Evolutionary conservation across 2,329 filamentous ascomycete genomes (phyloP).

Genomic region (Aureobasidium sp.): DNA sequence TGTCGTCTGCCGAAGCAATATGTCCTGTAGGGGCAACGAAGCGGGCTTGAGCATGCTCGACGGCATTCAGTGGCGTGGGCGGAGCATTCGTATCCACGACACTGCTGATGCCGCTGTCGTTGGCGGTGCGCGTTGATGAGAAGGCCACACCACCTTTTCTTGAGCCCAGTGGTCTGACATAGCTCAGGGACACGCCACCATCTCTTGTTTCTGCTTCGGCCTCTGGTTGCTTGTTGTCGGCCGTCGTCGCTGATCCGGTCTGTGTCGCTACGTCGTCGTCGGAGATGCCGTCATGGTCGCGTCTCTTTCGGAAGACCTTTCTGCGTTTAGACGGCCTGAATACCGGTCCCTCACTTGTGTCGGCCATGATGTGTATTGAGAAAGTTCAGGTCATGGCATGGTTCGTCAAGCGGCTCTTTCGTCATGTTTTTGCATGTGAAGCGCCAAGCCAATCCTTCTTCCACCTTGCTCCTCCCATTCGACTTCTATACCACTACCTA

Average conservation of each 20-base stretch:
- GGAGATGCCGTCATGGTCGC: slow-evolving; percentile 18
- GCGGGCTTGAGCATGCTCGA: slow-evolving; percentile 41
- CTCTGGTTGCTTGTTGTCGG: not conserved
- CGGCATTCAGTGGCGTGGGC: slow-evolving; percentile 24
- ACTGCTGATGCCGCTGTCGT: slow-evolving; percentile 16
- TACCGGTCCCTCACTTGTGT: slow-evolving; percentile 25
- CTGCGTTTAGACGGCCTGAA: slow-evolving; percentile 43
- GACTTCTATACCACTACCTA: not conserved
- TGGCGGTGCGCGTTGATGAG: slow-evolving; percentile 23
- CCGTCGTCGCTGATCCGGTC: not conserved
- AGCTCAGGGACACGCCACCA: slow-evolving; percentile 20
- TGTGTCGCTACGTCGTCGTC: not conserved
- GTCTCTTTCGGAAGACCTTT: slow-evolving; percentile 41
- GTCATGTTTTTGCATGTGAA: slow-evolving; percentile 9
- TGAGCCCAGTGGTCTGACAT: slow-evolving; percentile 42
- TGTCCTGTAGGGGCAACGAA: slow-evolving; percentile 67
- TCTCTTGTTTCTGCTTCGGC: not conserved
- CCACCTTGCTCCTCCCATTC: not conserved
- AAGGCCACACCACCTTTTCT: slow-evolving; percentile 51
- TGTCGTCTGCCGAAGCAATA: slow-evolving; percentile 54
- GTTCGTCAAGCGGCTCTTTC: not conserved
- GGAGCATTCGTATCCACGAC: slow-evolving; percentile 21
- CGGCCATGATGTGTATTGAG: not conserved
- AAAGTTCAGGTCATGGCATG: not conserved
- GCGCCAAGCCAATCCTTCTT: not conserved